Conservation (phyloP, 352 stramenopile genomes). For the Phytophthora gonapodyides region DNA sequence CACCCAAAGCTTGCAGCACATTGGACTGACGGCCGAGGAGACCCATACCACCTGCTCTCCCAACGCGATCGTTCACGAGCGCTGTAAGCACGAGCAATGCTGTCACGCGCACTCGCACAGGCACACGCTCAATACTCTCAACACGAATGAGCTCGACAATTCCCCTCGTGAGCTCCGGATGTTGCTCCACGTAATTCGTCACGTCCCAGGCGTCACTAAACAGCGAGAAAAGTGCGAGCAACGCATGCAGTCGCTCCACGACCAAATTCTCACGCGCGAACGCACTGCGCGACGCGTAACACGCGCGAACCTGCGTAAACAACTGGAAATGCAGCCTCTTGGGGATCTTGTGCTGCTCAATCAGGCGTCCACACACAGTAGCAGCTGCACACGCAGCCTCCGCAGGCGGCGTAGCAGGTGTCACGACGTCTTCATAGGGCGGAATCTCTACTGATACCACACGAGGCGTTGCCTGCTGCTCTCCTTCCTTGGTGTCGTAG, state of each 20-base stretch:
- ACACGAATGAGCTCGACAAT: conserved; percentile 81
- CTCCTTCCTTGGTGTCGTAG: conserved; percentile 46
- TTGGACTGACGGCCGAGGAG: conserved; percentile 81
- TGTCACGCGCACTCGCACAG: conserved; percentile 59
- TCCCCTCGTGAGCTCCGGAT: conserved; percentile 70
- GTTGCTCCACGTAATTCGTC: conserved; percentile 77
- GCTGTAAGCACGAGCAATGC: conserved; percentile 78
- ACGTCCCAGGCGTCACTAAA: conserved; percentile 81
- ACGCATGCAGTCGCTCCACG: conserved; percentile 69
- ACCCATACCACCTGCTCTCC: conserved; percentile 64
- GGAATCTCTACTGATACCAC: conserved; percentile 54
- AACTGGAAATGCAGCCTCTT: conserved; percentile 74
- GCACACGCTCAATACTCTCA: conserved; percentile 64
- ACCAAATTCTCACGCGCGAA: conserved; percentile 52
- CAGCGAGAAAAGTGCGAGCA: conserved; percentile 76
- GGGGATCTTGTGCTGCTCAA: conserved; percentile 57
- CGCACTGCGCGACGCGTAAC: conserved; percentile 39
- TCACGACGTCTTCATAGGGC: conserved; percentile 34
- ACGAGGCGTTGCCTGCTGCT: conserved; percentile 21
- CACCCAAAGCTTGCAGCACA: conserved; percentile 73
- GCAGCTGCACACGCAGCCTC: conserved; percentile 45
- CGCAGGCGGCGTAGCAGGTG: conserved; percentile 13
- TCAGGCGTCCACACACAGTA: conserved; percentile 57
- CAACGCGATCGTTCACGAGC: conserved; percentile 77
- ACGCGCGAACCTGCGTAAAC: conserved; percentile 64